A percentile compares a stretch with the other conserved stretches of the same genome.
These are phyloP conservation scores for Sclerospora graminicola DNA, from an alignment of 352 stramenopile species.

Conservation along the genomic window DNA sequence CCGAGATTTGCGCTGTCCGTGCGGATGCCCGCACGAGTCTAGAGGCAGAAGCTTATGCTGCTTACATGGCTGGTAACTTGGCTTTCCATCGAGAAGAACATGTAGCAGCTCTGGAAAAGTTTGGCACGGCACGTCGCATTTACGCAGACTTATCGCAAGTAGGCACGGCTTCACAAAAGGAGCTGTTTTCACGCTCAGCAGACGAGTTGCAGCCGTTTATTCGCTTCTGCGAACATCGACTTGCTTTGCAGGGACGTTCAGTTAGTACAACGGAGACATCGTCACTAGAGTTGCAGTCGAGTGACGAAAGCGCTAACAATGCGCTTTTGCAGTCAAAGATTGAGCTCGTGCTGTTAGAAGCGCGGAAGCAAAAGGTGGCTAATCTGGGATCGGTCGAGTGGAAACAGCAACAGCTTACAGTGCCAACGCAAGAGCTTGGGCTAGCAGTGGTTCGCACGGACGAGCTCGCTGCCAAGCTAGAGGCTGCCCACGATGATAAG, in stretches of 20 bases:
- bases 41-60: slow-evolving; percentile 81
- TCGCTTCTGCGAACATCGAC: slow-evolving; percentile 74
- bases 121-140: slow-evolving; percentile 70
- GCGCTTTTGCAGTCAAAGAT: slow-evolving; percentile 79
- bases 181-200: slow-evolving; percentile 57
- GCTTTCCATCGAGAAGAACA: slow-evolving; percentile 85
- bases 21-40: slow-evolving; percentile 84
- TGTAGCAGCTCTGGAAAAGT: slow-evolving; percentile 69
- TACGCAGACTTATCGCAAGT: slow-evolving; percentile 78
- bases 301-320: slow-evolving; percentile 57
- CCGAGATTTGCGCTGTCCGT: slow-evolving; percentile 55
- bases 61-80: slow-evolving; percentile 84
- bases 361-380: slow-evolving; percentile 79
- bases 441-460: slow-evolving; percentile 60
- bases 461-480: slow-evolving; percentile 55
- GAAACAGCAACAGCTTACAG: slow-evolving; percentile 66
- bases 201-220: slow-evolving; percentile 79
- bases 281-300: slow-evolving; percentile 44
- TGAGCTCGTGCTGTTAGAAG: slow-evolving; percentile 70
- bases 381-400: slow-evolving; percentile 67
- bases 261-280: slow-evolving; percentile 23
- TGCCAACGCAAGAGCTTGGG: slow-evolving; percentile 63
- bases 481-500: slow-evolving; percentile 49
- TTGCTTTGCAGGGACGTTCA: slow-evolving; percentile 46
- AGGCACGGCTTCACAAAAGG: slow-evolving; percentile 69